Percentiles rank a stretch among this genome's conserved stretches.
These are phyloP conservation scores for Dalbergia oliveri DNA, from an alignment of 306 rosid species.

Conservation along the genomic window DNA sequence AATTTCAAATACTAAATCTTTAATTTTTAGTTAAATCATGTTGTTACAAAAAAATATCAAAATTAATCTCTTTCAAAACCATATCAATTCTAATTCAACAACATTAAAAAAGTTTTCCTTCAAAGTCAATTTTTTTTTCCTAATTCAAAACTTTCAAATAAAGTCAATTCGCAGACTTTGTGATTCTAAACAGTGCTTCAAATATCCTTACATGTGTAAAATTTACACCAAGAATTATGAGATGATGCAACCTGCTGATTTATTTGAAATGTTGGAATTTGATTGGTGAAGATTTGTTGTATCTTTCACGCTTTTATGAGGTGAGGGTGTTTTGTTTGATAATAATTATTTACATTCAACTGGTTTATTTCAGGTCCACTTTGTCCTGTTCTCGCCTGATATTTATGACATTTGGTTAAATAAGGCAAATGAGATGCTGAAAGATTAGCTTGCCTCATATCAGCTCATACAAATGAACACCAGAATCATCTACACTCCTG, in stretches of 20 bases:
- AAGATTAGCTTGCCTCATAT: slow-evolving; percentile 44
- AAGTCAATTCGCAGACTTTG: background rate
- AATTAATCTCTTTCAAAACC: background rate
- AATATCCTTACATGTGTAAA: background rate
- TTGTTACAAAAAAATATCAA: too few relatives aligned
- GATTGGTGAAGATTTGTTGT: slow-evolving; percentile 3
- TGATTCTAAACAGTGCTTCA: too few relatives aligned
- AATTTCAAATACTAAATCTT: too few relatives aligned
- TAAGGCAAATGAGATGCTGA: slow-evolving; percentile 66
- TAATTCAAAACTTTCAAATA: too few relatives aligned
- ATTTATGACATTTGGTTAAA: slow-evolving; percentile 68
- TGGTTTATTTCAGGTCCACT: slow-evolving; percentile 72
- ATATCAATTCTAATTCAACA: too few relatives aligned
- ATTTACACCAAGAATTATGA: background rate
- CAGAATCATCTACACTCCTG: slow-evolving; percentile 29
- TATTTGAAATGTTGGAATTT: slow-evolving; percentile 9
- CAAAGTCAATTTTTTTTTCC: background rate
- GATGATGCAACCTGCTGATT: background rate
- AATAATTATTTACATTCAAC: slow-evolving; percentile 15
- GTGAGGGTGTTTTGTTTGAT: background rate
- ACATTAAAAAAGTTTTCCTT: background rate
- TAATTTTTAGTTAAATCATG: too few relatives aligned
- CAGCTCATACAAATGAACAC: slow-evolving; percentile 13
- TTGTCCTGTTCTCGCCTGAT: slow-evolving; percentile 69
- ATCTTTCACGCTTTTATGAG: background rate